Evolutionary conservation across 306 rosid species (phyloP).

Genomic region (Oxytropis ochrocephala): DNA sequence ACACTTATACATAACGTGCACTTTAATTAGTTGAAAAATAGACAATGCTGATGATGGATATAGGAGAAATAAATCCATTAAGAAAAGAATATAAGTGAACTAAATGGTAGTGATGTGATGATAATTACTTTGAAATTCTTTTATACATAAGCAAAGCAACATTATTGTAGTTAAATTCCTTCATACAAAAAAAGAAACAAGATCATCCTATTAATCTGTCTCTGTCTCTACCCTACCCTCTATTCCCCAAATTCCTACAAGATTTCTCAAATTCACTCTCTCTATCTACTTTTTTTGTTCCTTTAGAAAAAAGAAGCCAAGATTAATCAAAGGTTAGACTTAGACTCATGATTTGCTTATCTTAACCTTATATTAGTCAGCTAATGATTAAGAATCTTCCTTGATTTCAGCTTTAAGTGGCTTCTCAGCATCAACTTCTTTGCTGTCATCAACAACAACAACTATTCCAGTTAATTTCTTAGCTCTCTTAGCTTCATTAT

Average conservation of each 20-base stretch:
- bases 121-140: no score
- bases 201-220: slow-evolving; percentile 22
- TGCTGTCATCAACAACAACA: slow-evolving; percentile 33
- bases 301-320: background rate
- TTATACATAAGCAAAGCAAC: background rate
- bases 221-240: background rate
- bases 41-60: background rate
- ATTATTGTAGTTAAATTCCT: slow-evolving; percentile 12
- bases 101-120: background rate
- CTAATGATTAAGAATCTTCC: slow-evolving; percentile 36
- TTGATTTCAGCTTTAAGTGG: slow-evolving; percentile 29
- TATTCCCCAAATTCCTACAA: slow-evolving; percentile 16
- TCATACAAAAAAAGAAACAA: slow-evolving; percentile 4
- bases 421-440: slow-evolving; percentile 29
- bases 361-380: slow-evolving; percentile 15
- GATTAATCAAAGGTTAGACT: slow-evolving; percentile 27
- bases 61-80: background rate
- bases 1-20: background rate
- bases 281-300: background rate
- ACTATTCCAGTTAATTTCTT: slow-evolving; percentile 40
- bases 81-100: background rate
- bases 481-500: slow-evolving; percentile 55
- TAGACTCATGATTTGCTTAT: slow-evolving; percentile 36
- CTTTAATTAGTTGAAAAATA: background rate
- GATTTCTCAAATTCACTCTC: background rate